Evolutionary conservation across 768 basidiomycete species (phyloP), one percentile per base, ranked within the genome.

Genomic region (Trametes sanguinea): DNA sequence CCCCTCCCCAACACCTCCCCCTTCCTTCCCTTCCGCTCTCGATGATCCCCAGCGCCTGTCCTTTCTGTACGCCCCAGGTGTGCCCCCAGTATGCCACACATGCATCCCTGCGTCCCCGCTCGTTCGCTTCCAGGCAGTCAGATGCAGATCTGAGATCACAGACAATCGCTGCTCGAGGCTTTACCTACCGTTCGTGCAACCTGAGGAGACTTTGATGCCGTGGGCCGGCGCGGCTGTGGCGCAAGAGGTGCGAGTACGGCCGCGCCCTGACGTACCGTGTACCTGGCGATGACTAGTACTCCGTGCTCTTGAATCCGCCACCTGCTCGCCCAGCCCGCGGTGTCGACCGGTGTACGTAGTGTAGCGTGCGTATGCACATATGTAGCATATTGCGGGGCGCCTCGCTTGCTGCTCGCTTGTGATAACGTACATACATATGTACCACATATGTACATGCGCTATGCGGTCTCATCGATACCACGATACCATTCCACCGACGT

Each of bases 261-360:
- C 43, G 58, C 57, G 58, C 59, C 27, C 35, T 48, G 63, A 51
- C 54, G 51, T 64, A 51, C 57, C 35, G 48, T 14, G 54, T 60
- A 30, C 51, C 16, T 48, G 43, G 42, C 51, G 43, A 30, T 39
- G 43, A n/a, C 33, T 17, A 13, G 32, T 27, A 39, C 39, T 35
- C 42, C 35, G 53, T 52, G 45, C 52, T 51, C 51, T 22, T n/a
- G 51, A 44, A 27, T 29, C 17, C 27, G 17, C 45, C 11, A 11
- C 35, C 35, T 37, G 35, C 11, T 11, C 1, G 35, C 11, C 11
- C 11, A 0, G 35, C 22, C 22, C 39, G 39, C 39, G 13, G 39
- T 8, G 8, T 8, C 39, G 39, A 7, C 37, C 37, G 37, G 6
- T 39, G 5, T n/a, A n/a, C 3, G 42, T 8, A 5, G 0, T 2